Percentiles rank a stretch among this genome's conserved stretches.
Evolutionary conservation across 1,284 basidiomycete genomes (phyloP).

Genomic region (Ustilago nuda): DNA sequence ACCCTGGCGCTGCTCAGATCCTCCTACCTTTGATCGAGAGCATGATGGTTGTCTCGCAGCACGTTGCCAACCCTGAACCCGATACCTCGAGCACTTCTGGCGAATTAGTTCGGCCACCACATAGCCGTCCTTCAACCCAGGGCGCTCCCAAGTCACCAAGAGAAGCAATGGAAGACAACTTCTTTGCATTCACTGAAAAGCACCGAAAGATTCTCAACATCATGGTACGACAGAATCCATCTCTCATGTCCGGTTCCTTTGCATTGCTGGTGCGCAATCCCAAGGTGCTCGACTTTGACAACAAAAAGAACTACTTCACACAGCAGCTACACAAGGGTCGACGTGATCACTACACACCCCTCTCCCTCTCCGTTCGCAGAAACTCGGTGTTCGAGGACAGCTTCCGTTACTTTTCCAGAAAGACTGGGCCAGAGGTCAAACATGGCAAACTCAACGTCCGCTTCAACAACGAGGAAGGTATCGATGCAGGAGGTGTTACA

Average conservation of each 20-base stretch:
- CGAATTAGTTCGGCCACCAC: constrained; percentile 32
- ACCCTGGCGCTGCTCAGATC: constrained; percentile 65
- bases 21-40: constrained; percentile 67
- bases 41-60: constrained; percentile 98
- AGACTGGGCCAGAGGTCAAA: constrained; percentile 95
- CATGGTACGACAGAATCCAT: constrained; percentile 98
- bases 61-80: constrained; percentile 71
- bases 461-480: constrained; percentile 97
- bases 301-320: constrained; percentile 98
- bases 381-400: constrained; percentile 97
- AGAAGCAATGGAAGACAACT: constrained; percentile 78
- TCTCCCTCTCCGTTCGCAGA: constrained; percentile 92
- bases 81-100: constrained; percentile 27
- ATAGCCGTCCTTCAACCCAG: constrained; percentile 39
- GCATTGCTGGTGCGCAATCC: constrained; percentile 95
- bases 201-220: constrained; percentile 95
- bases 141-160: constrained; percentile 48
- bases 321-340: constrained; percentile 89
- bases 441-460: constrained; percentile 96
- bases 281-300: constrained; percentile 97
- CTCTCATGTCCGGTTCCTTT: constrained; percentile 97
- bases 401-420: constrained; percentile 88
- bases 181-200: constrained; percentile 91
- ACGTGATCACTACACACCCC: constrained; percentile 82
- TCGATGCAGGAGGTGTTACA: constrained; percentile 97